Base-by-base conservation (phyloP, 768 basidiomycete species). In the Agrocybe praecox region DNA sequence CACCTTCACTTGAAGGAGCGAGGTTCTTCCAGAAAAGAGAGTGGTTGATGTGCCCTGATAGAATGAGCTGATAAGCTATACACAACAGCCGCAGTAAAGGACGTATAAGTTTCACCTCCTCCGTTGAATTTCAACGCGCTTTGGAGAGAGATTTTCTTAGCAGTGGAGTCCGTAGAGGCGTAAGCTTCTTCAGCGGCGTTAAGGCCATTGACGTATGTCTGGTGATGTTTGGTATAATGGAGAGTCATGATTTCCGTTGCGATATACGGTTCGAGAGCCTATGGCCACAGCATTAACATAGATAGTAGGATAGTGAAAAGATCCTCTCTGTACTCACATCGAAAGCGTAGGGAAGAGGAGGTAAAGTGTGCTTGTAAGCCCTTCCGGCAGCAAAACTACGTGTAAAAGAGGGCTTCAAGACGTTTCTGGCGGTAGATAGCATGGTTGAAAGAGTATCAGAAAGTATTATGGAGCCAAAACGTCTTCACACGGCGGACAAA, bases 11-110 rank as follows among this genome's bases (percentile, higher is more conserved):
- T 21, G 74, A 72, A 2, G 97, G 97, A 0, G 94, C 90, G 61
- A 99, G 84, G 80, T 95, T 96, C 77, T 85, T 89, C 96, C 96
- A 97, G 83, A 98, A 98, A 57, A 96, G 86, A 51, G 94, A 90
- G 79, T 94, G 93, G 77, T 95, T 94, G 70, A 96, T 93, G 68
- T 96, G 94, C 2, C 93, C 92, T 90, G 55, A 36, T 50, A 14
- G 12, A 21, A 34, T 34, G 1, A 43, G n/a, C n/a, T 42, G 15
- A 49, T 46, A 12, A 40, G 12, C 42, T 46, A 32, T n/a, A 46
- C 22, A 21, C 46, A 5, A 43, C 29, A 45, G 12, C 19, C 17
- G 6, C 17, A 19, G 15, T 19, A 21, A 53, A 60, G 34, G 14
- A 46, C 18, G 49, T 42, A 43, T 29, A 46, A 56, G 45, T 26